These are phyloP conservation scores for Spinellus fusiger DNA, from an alignment of 192 early-diverging fungal genomes.

Conservation along the genomic window DNA sequence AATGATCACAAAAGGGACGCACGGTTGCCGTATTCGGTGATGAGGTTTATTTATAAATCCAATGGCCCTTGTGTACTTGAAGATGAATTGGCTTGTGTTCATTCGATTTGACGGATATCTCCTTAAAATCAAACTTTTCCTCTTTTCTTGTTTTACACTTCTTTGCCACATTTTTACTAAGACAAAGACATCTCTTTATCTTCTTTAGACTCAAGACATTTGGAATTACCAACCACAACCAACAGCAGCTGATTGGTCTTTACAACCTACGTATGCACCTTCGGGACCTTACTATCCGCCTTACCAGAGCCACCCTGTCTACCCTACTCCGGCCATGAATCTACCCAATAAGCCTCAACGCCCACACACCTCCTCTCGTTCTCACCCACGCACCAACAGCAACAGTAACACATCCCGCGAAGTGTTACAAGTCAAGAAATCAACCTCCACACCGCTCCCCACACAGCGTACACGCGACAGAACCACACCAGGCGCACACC, in stretches of 20 bases:
- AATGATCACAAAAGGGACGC: not conserved
- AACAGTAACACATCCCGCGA: not conserved
- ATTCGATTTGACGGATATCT: no score
- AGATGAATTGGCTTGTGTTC: not conserved
- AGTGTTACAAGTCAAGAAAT: not conserved
- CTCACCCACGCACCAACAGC: not conserved
- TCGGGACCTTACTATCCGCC: not conserved
- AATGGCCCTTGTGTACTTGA: not conserved
- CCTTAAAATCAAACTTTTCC: not conserved
- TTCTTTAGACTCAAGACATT: constrained; percentile 2
- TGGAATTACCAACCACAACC: constrained; percentile 2
- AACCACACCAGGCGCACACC: not conserved
- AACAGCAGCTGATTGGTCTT: not conserved
- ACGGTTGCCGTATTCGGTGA: not conserved
- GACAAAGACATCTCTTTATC: no score
- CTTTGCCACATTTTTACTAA: no score
- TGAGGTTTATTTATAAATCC: not conserved
- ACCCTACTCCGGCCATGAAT: not conserved
- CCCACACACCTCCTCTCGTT: not conserved
- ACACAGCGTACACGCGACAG: not conserved
- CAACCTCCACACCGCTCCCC: not conserved
- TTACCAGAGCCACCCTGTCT: not conserved
- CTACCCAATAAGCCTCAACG: not conserved
- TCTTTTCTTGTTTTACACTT: not conserved
- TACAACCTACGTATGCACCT: not conserved